Conservation (phyloP, 2,329 filamentous ascomycete species). For the Cladophialophora bantiana region DNA sequence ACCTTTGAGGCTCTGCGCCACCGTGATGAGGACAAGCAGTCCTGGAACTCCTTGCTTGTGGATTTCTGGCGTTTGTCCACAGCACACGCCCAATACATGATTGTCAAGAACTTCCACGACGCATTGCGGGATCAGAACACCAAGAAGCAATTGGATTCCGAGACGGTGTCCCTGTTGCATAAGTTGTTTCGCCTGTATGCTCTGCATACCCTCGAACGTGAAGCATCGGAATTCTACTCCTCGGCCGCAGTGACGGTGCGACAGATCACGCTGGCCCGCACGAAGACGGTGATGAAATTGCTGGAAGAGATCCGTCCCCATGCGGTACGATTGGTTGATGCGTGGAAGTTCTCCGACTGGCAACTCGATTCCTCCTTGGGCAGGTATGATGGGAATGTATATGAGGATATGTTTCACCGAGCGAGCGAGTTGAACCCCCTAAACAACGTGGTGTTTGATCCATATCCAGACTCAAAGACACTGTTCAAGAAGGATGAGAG, state of each 20-base stretch:
- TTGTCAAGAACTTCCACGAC: constrained; percentile 81
- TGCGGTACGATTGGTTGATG: constrained; percentile 73
- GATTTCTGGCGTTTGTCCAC: constrained; percentile 80
- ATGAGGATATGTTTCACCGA: constrained; percentile 77
- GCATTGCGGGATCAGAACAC: constrained; percentile 64
- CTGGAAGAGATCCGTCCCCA: constrained; percentile 76
- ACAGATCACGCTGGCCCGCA: constrained; percentile 74
- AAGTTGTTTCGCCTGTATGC: constrained; percentile 72
- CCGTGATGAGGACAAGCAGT: constrained; percentile 75
- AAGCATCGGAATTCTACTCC: constrained; percentile 75
- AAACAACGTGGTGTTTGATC: constrained; percentile 74
- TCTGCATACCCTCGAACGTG: constrained; percentile 70
- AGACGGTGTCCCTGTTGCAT: constrained; percentile 66
- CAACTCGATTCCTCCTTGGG: constrained; percentile 75
- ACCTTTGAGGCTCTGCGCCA: constrained; percentile 79
- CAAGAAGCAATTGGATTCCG: constrained; percentile 62
- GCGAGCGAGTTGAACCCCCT: constrained; percentile 76
- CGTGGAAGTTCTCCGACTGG: constrained; percentile 81
- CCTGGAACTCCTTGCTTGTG: constrained; percentile 78
- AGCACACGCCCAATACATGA: constrained; percentile 77
- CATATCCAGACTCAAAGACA: constrained; percentile 69
- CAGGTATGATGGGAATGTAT: constrained; percentile 75
- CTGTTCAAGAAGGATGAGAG: constrained; percentile 65
- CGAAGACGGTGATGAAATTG: constrained; percentile 71
- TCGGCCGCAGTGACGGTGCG: constrained; percentile 72